Evolutionary conservation across 2,329 filamentous ascomycete genomes (phyloP), one percentile per base, ranked within the genome.

Genomic region (Ampelomyces quisqualis): DNA sequence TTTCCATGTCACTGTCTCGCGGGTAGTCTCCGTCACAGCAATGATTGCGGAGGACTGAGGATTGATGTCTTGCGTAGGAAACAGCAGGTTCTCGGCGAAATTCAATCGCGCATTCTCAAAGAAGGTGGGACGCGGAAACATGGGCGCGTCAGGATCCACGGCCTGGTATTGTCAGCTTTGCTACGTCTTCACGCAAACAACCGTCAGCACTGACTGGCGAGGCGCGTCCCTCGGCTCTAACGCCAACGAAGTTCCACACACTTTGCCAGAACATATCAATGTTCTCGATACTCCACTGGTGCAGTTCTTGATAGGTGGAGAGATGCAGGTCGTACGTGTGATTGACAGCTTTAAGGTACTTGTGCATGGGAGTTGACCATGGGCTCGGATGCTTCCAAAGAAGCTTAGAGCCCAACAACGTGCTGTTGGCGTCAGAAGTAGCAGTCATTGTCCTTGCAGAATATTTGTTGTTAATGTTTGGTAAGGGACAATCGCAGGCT

Each of bases 51-150:
- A 70, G 4, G 78, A 75, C 31, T 81, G 69, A 35, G 84, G 78
- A 49, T 85, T 72, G 5, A 82, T 68, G 10, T 71, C 58, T 24
- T 78, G 75, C 2, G 73, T 68, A 3, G 91, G 91, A 65, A 85
- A 96, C 3, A 98, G 81, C 38, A 97, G 76, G 66, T 98, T 98
- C 72, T 97, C 88, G 18, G 91, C 90, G 65, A 96, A 97, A 69
- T 97, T 98, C 51, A 97, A 76, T 43, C 76, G 82, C 10, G 87
- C 80, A 7, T 84, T 85, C 41, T 81, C 68, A 67, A 96, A 97
- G 75, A 95, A 97, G 45, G 83, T 74, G 6, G 91, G 90, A 17
- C 89, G 83, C 17, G 91, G 91, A 58, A 90, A 97, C 78, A 97
- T 86, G 32, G 80, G 75, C 5, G 82, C 78, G 39, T 80, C 69